Base-by-base conservation (phyloP, 805 yeast species). In the Kluyveromyces dobzhanskii region DNA sequence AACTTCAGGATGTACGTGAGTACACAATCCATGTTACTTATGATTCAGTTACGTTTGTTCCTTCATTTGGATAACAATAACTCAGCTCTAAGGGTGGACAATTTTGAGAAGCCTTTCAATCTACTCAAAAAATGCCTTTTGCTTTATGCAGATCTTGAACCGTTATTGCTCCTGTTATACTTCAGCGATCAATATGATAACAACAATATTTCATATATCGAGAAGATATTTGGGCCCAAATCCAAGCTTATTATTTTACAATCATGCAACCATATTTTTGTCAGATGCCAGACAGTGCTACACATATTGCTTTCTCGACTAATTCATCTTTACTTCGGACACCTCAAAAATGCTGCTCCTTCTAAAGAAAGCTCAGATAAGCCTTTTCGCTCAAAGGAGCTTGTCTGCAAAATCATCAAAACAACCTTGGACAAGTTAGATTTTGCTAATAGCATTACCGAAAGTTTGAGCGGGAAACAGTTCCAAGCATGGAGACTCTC, bases 401-500 rank as follows among this genome's bases (percentile, higher is more conserved):
- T 26, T 0, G 42, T 58, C 10, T 47, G 43, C 7, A 40, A 42
- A 3, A 46, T 62, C 4, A 44, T 51, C 13, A 42, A 37, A 14
- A 48, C 45, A 5, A 38, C 58, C 9, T 42, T 53, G 35, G 51
- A 46, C n/a, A 64, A 57, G 26, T 49, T 58, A 37, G 58, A 56
- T 30, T 44, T 46, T 18, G 52, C 62, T 23, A 46, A 62, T 4
- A 54, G 58, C 19, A 61, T 68, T 11, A 54, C 65, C 37, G 62
- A 70, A 14, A 55, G 64, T 25, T 56, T 79, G 40, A 70, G 79
- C 33, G 65, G 67, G n/a, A 59, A 70, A 31, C 76, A 76, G 49
- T 79, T 75, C 49, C 76, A 75, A 51, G 77, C 83, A 0, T 79
- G 85, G 85, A 67, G 78, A 54, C 61, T 75, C 29, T 61, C 70